A percentile compares a stretch with the other conserved stretches of the same genome.
These are phyloP conservation scores for Myxozyma mucilagina DNA, from an alignment of 805 yeast species.

Conservation along the genomic window DNA sequence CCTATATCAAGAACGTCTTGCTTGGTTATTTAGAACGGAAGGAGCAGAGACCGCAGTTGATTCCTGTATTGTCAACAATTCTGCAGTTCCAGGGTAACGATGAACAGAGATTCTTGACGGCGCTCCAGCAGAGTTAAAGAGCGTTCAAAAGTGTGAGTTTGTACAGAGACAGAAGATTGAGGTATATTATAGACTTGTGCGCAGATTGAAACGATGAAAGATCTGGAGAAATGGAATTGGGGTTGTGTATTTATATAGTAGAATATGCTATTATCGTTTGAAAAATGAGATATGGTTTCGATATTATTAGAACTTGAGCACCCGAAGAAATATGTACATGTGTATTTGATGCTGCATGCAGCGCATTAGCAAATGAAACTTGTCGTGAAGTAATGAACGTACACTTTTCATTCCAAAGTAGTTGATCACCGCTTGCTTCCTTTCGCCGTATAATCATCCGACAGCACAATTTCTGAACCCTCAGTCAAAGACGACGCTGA, in stretches of 20 bases:
- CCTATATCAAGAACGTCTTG: constrained; percentile 86
- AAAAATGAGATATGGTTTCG: too few relatives aligned
- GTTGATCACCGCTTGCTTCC: not conserved
- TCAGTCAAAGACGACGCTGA: not conserved
- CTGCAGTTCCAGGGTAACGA: constrained; percentile 70
- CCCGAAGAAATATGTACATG: too few relatives aligned
- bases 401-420: not conserved
- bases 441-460: not conserved
- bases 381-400: not conserved
- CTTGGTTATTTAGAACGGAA: constrained; percentile 87
- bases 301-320: too few relatives aligned
- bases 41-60: constrained; percentile 81
- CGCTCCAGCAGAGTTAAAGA: constrained; percentile 38
- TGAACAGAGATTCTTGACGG: constrained; percentile 66
- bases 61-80: constrained; percentile 82
- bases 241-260: too few relatives aligned
- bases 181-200: too few relatives aligned
- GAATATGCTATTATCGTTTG: too few relatives aligned
- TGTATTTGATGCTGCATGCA: too few relatives aligned
- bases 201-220: too few relatives aligned
- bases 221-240: too few relatives aligned
- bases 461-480: not conserved
- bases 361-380: too few relatives aligned
- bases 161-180: too few relatives aligned
- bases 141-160: not conserved